Base-by-base conservation (phyloP, 2,329 filamentous ascomycete species). In the Davidsoniella eucalypti region DNA sequence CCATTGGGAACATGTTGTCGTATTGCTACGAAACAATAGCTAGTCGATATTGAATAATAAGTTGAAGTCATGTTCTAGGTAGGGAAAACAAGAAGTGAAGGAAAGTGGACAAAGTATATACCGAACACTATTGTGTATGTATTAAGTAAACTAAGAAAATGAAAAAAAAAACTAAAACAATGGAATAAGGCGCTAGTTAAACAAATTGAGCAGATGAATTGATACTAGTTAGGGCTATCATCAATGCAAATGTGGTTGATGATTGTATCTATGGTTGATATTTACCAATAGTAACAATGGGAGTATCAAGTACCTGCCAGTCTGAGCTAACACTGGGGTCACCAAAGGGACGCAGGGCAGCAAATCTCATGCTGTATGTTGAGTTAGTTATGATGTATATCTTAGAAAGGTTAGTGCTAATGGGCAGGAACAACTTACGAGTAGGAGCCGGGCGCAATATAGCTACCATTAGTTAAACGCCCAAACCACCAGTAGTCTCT, bases 401-500 rank as follows among this genome's bases (percentile, higher is more conserved):
- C 40, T 49, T 25, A 21, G n/a, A 17, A 10, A 16, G n/a, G 2
- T n/a, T 9, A 5, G 1, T 41, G 12, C 5, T 8, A n/a, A 1
- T 6, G 23, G 6, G 33, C 4, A 36, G 7, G 5, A 17, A 26
- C 37, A 25, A 46, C 51, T 50, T 40, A 50, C 51, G 38, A 50
- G 17, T 61, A 61, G 14, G 55, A 57, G 16, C 59, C 59, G 3
- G 56, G 56, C 16, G 47, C 54, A 17, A 61, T 60, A 25, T 57
- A 55, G n/a, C 50, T 56, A 2, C 59, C 59, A 21, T 61, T 61
- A 0, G 53, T 55, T 16, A 61, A 41, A 43, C 56, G 56, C 4
- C 60, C 60, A 2, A 61, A 51, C 59, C 60, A 61, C 57, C 56
- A 59, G 29, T 56, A 58, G 5, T 55, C 47, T 26, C 51, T 50